Evolutionary conservation across 192 early-diverging fungal species (phyloP), one percentile per base, ranked within the genome.

Genomic region (Entophlyctis helioformis): DNA sequence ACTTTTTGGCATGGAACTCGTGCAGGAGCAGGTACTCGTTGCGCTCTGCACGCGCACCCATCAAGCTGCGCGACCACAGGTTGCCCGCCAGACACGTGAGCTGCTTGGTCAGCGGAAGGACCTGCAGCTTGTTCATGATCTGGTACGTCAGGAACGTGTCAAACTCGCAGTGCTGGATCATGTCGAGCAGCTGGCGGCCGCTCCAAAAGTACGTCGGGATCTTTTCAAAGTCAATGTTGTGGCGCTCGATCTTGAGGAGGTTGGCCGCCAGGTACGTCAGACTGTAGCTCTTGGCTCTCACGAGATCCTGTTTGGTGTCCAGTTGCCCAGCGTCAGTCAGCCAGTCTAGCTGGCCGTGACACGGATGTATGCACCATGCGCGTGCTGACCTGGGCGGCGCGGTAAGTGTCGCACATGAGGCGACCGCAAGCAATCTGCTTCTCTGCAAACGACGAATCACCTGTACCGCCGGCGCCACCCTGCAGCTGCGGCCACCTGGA

Each of bases 1-100:
- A 99, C 48, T 92, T 92, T 42, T 66, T 68, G 32, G 74, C 66
- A 54, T 95, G 87, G 59, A 99, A 99, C 62, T 96, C 92, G 60
- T 99, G 96, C 13, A 99, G 59, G 18, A 99, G 57, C 9, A 99
- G 70, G 45, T 69, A 92, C 64, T 97, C 96, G 58, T 97, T 97
- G 36, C 94, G 79, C 50, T 96, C 91, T 12, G 92, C 86, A 36
- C 92, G 72, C 18, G 81, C 87, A 23, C 89, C 89, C 40, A 74
- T 75, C 60, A 99, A 69, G 0, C 94, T 93, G 20, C 16, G 19
- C 22, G 43, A 81, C 96, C 94, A 97, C 32, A 94, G 49, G 62
- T 99, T 99, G 9, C 96, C 96, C 5, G 92, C 89, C 23, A 96
- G 57, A 7, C 73, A 74, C 9, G 96, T 97, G 48, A 99, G 59